These are phyloP conservation scores for Mycena crocata DNA, from an alignment of 768 basidiomycete species.

Conservation along the genomic window DNA sequence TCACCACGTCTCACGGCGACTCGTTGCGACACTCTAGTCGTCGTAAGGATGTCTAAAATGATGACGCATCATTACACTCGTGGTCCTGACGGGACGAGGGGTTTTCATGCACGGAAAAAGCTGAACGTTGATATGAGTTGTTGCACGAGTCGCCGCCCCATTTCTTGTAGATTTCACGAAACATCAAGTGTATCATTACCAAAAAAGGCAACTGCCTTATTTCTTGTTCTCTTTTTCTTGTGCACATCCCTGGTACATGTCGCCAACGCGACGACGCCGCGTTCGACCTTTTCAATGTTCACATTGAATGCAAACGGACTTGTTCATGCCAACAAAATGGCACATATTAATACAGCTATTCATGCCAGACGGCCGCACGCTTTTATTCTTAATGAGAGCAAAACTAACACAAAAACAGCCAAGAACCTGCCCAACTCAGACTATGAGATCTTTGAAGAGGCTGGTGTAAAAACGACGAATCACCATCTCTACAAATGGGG, in stretches of 20 bases:
- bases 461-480: not conserved
- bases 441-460: slow-evolving; percentile 4
- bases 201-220: not conserved
- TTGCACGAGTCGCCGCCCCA: not conserved
- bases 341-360: not conserved
- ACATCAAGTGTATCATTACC: not conserved
- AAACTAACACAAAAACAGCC: slow-evolving; percentile 1
- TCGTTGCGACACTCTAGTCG: slow-evolving; percentile 5
- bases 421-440: not conserved
- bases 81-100: slow-evolving; percentile 16
- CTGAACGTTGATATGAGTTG: not conserved
- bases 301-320: slow-evolving; percentile 2
- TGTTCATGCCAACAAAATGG: not conserved
- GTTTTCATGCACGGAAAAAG: not conserved
- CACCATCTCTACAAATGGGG: slow-evolving; percentile 33
- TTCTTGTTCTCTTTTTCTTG: not conserved
- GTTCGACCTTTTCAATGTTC: not conserved
- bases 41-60: not conserved
- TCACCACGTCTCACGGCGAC: slow-evolving; percentile 7
- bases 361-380: not conserved
- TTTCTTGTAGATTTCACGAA: not conserved
- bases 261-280: not conserved
- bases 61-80: slow-evolving; percentile 4
- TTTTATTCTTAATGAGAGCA: slow-evolving; percentile 9
- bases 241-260: not conserved